Percentiles rank a stretch among this genome's conserved stretches.
These are phyloP conservation scores for Beauveria pseudobassiana DNA, from an alignment of 2,329 filamentous ascomycete species.

Conservation along the genomic window DNA sequence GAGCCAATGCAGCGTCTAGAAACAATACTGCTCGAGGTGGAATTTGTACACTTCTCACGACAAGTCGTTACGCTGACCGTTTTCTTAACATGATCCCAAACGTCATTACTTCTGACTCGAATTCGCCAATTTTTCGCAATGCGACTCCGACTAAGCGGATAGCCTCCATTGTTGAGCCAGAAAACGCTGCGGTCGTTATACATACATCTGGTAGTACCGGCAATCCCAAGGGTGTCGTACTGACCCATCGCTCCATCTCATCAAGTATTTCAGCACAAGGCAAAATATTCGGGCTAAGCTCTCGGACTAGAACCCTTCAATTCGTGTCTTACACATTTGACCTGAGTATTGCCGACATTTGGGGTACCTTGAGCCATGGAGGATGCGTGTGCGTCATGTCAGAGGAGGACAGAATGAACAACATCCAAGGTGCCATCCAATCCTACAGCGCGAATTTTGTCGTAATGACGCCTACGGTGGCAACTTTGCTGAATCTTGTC, in stretches of 20 bases:
- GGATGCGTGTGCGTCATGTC: slow-evolving; percentile 15
- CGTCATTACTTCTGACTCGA: neutral
- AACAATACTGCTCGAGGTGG: neutral
- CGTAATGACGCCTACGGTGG: slow-evolving; percentile 4
- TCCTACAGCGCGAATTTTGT: slow-evolving; percentile 2
- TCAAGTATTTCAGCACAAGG: neutral
- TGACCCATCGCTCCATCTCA: neutral
- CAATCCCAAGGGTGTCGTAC: slow-evolving; percentile 11
- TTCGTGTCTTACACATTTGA: slow-evolving; percentile 17
- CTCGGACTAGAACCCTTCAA: slow-evolving; percentile 22
- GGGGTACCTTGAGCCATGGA: slow-evolving; percentile 10
- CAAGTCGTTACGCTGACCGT: neutral
- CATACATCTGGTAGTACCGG: slow-evolving; percentile 13
- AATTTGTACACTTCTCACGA: neutral
- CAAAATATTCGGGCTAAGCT: neutral
- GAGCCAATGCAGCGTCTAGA: neutral
- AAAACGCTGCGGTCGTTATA: slow-evolving; percentile 1
- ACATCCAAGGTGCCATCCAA: slow-evolving; percentile 6
- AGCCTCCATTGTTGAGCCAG: neutral
- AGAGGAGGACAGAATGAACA: slow-evolving; percentile 15
- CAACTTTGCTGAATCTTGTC: slow-evolving; percentile 7
- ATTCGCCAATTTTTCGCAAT: neutral
- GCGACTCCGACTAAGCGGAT: neutral
- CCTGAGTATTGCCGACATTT: slow-evolving; percentile 11
- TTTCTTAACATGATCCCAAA: neutral